Base-by-base conservation (phyloP, 2,329 filamentous ascomycete species). In the Ophiostoma angusticollis region DNA sequence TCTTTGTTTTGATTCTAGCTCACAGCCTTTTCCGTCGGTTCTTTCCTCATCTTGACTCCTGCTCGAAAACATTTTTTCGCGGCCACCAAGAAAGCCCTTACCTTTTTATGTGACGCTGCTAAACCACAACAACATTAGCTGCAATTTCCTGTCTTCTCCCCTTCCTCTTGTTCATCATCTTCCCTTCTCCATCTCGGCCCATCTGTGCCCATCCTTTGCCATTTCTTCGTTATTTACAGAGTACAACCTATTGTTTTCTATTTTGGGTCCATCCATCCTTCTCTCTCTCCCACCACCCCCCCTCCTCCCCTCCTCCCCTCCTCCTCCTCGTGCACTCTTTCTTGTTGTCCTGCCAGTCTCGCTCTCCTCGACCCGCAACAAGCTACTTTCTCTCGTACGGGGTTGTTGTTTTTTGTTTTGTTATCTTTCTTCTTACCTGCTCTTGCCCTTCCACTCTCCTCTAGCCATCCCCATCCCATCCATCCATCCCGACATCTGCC, bases 1-100 rank as follows among this genome's bases (percentile, higher is more conserved):
- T 36, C 35, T 39, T 44, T 44, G 42, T 44, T 42, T 42, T 45
- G 36, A 31, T 43, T 40, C 38, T 35, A 24, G 19, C 9, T n/a
- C n/a, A n/a, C n/a, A n/a, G n/a, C n/a, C n/a, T n/a, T 16, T 24
- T 13, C 9, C 16, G 28, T 25, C 29, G 29, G 24, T 29, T 32
- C 36, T 39, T 37, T 40, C 41, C 36, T 38, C 32, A 25, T 39
- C 40, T 37, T 31, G 22, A 27, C 22, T 27, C 27, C 25, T 35
- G 38, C 38, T 32, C 38, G 24, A 35, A 40, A 32, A n/a, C n/a
- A n/a, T n/a, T n/a, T n/a, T n/a, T n/a, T n/a, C n/a, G n/a, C n/a
- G n/a, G n/a, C n/a, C n/a, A n/a, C n/a, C n/a, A n/a, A n/a, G n/a
- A n/a, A n/a, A n/a, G n/a, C n/a, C n/a, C 38, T 40, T 40, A 23